Conservation (phyloP, 257 asterid genomes). For the Cruciata laevipes region DNA sequence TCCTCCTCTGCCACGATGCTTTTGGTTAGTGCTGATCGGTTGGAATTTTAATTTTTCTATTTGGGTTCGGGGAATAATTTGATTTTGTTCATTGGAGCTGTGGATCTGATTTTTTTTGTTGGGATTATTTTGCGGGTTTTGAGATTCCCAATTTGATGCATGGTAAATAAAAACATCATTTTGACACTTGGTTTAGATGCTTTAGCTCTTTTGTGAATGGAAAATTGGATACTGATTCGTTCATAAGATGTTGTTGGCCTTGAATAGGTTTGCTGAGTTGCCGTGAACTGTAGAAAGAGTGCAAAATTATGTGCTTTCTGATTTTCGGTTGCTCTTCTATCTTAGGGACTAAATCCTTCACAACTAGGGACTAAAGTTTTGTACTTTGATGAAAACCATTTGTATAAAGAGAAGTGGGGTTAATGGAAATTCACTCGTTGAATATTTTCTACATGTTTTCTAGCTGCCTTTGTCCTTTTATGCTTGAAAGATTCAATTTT, state of each 20-base stretch:
- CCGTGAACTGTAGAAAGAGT: too few species aligned
- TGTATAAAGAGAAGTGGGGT: not conserved
- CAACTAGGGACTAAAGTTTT: not conserved
- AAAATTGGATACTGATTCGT: too few species aligned
- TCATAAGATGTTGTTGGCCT: too few species aligned
- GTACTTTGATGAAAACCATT: not conserved
- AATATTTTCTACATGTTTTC: not conserved
- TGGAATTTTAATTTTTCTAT: not conserved
- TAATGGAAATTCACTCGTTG: not conserved
- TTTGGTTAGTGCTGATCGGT: slow-evolving; percentile 29
- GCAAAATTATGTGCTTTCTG: too few species aligned
- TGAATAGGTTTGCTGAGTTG: too few species aligned
- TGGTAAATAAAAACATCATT: not conserved
- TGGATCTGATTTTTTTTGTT: not conserved
- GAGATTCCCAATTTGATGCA: slow-evolving; percentile 67
- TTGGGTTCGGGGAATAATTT: not conserved
- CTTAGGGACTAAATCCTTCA: too few species aligned
- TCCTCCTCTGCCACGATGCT: slow-evolving; percentile 50
- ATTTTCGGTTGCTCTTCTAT: too few species aligned
- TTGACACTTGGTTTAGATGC: too few species aligned
- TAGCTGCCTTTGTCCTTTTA: not conserved
- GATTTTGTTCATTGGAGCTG: not conserved
- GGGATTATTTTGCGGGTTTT: slow-evolving; percentile 48
- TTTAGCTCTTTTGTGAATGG: not conserved
- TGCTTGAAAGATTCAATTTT: not conserved